Base-by-base conservation (phyloP, 441 rosid species). In the Gossypium davidsonii region DNA sequence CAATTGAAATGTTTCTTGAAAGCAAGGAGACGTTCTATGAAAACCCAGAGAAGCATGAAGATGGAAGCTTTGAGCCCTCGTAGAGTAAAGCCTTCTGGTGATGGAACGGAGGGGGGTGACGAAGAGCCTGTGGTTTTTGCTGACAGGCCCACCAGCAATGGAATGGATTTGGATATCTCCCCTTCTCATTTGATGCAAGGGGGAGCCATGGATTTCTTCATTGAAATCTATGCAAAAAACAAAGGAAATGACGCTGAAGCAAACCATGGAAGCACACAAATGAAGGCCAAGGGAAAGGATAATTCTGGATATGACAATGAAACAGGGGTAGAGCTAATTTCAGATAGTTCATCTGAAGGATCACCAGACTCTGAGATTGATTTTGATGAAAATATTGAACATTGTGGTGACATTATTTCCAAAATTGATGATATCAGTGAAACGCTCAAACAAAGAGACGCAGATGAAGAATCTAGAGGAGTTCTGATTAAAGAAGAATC, bases 1-100 rank as follows among this genome's bases (percentile, higher is more conserved):
- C 97, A 97, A 17, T 78, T 92, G 73, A 91, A 87, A 81, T 75
- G 85, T 79, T 94, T 92, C 83, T 74, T 92, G 70, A 86, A 87
- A 14, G 81, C 89, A 4, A 87, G 83, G 83, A 88, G 96, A 65
- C 81, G 77, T 25, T 79, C 85, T 12, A 51, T 91, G 82, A 91
- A 87, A 84, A 70, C 85, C 8, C 92, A 87, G 74, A 94, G 81
- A 78, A 82, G 81, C 74, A 59, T 71, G 58, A 88, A 82, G 52
- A 66, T 58, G 74, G 90, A 72, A 83, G 84, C 60, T 77, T 67
- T 74, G 26, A 74, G 79, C 44, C 83, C 75, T 0, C 51, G 66
- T 18, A 81, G 48, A 58, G 52, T 52, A 42, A 76, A 63, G 64
- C 67, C 74, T 14, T 61, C 72, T 11, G 72, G 23, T 49, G 65